A percentile compares a stretch with the other conserved stretches of the same genome.
Evolutionary conservation across 2,329 filamentous ascomycete species (phyloP).

Genomic region (Sclerotinia subarctica): DNA sequence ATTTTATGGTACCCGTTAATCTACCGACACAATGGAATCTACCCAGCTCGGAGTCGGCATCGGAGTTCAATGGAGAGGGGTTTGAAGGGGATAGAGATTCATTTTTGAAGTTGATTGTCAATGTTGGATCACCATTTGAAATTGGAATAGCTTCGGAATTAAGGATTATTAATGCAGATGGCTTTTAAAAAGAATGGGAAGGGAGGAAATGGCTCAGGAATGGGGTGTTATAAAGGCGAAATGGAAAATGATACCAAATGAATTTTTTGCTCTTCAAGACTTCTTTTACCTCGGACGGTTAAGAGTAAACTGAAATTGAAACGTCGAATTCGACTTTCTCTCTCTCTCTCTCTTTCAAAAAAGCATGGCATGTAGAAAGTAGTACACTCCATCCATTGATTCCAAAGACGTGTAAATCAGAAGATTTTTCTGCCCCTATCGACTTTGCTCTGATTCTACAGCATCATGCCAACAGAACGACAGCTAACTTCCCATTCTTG

Average conservation of each 20-base stretch:
- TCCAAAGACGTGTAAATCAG: neutral
- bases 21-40: constrained; percentile 2
- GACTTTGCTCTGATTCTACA: neutral
- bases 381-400: neutral
- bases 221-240: neutral
- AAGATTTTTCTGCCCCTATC: too few species aligned
- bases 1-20: neutral
- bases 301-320: neutral
- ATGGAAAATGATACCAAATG: constrained; percentile 12
- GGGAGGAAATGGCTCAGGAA: neutral
- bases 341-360: too few species aligned
- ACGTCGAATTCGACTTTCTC: neutral
- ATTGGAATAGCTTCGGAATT: constrained; percentile 7
- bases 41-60: neutral
- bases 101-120: neutral
- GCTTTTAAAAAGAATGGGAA: neutral
- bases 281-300: neutral
- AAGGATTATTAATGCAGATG: constrained; percentile 9
- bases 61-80: neutral
- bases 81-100: neutral
- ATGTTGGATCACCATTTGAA: constrained; percentile 15
- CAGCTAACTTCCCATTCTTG: neutral
- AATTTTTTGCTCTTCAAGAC: neutral
- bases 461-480: neutral
- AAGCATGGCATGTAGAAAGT: neutral